These are phyloP conservation scores for Cokeromyces recurvatus DNA, from an alignment of 371 early-diverging fungal species.

Conservation along the genomic window DNA sequence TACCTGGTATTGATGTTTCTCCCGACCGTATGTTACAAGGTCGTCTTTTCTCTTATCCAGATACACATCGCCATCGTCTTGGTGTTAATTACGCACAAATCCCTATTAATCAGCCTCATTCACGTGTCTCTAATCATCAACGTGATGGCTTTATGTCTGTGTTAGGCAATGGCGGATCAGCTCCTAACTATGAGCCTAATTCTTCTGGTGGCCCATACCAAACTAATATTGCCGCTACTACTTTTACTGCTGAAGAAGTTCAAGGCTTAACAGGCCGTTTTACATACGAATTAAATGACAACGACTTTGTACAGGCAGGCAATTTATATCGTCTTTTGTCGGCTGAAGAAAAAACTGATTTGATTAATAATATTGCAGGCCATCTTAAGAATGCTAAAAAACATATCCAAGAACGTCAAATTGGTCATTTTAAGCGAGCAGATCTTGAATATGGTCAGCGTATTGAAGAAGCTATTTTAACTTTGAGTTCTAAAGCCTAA, in stretches of 20 bases:
- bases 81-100: constrained; percentile 75
- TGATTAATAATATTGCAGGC: constrained; percentile 70
- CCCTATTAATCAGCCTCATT: constrained; percentile 68
- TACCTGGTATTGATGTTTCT: constrained; percentile 73
- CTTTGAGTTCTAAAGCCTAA: constrained; percentile 22
- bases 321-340: constrained; percentile 65
- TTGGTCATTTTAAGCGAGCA: constrained; percentile 55
- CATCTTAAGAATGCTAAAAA: constrained; percentile 66
- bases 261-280: constrained; percentile 59
- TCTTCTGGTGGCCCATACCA: constrained; percentile 55
- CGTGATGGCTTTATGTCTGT: constrained; percentile 58
- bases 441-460: constrained; percentile 26
- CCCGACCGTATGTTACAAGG: constrained; percentile 78
- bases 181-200: constrained; percentile 81
- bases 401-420: constrained; percentile 71
- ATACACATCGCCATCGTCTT: constrained; percentile 79
- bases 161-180: constrained; percentile 64
- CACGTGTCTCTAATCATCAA: constrained; percentile 56
- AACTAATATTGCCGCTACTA: constrained; percentile 42
- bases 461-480: constrained; percentile 19
- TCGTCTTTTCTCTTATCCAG: constrained; percentile 78
- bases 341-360: constrained; percentile 60
- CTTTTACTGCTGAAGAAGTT: constrained; percentile 37
- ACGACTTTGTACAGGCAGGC: constrained; percentile 73
- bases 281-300: constrained; percentile 53